These are phyloP conservation scores for Globisporangium emineosum DNA, from an alignment of 352 stramenopile genomes.

Conservation along the genomic window DNA sequence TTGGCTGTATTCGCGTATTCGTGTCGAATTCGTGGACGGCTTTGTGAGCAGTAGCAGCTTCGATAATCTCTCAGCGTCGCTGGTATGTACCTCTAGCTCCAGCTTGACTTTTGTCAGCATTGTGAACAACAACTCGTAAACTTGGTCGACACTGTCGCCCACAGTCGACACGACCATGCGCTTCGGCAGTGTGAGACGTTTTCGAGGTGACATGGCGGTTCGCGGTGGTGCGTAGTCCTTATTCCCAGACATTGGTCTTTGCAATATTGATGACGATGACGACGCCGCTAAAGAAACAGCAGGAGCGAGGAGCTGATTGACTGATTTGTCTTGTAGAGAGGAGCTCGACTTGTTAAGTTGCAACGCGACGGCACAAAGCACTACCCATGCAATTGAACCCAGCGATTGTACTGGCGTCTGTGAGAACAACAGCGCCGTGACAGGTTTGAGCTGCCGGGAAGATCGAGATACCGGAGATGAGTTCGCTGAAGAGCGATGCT, in stretches of 20 bases:
- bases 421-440: slow-evolving; percentile 22
- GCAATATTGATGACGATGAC: background rate
- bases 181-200: slow-evolving; percentile 42
- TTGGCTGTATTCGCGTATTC: background rate
- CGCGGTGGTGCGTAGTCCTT: slow-evolving; percentile 21
- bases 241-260: slow-evolving; percentile 1
- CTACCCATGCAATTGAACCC: slow-evolving; percentile 30
- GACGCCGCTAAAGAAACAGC: background rate
- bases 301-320: background rate
- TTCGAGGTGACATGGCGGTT: slow-evolving; percentile 38
- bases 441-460: slow-evolving; percentile 20
- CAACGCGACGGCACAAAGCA: slow-evolving; percentile 29
- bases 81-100: slow-evolving; percentile 10
- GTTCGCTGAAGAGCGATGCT: background rate
- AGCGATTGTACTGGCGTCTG: slow-evolving; percentile 24
- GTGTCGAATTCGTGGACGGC: background rate
- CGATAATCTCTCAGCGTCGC: background rate
- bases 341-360: slow-evolving; percentile 27
- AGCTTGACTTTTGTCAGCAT: slow-evolving; percentile 25
- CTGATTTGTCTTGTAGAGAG: too few species aligned
- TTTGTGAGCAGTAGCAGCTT: background rate
- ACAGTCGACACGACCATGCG: slow-evolving; percentile 35
- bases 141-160: slow-evolving; percentile 38
- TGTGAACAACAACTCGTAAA: slow-evolving; percentile 35
- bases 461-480: too few species aligned